These are phyloP conservation scores for Mycena metata DNA, from an alignment of 768 basidiomycete species.

Conservation along the genomic window DNA sequence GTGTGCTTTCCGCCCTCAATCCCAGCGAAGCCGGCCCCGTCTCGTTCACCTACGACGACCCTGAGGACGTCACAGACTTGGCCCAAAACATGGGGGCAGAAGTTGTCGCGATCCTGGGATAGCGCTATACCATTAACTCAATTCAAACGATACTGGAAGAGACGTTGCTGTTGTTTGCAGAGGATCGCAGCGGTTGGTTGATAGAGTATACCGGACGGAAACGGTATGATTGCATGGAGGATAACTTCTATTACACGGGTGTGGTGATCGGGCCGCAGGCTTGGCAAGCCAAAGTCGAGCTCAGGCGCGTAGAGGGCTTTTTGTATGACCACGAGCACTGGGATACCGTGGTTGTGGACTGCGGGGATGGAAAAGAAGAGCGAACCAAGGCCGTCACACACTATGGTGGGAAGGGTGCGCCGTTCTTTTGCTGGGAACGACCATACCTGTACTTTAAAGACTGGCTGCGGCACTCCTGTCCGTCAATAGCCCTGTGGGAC, in stretches of 20 bases:
- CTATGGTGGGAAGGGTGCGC: neutral
- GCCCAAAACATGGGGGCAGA: neutral
- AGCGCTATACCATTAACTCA: too few relatives aligned
- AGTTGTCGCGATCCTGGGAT: neutral
- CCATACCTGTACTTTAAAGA: slow-evolving; percentile 6
- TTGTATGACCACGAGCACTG: neutral
- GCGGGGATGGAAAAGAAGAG: neutral
- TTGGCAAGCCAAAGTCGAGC: neutral
- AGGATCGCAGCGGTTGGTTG: too few relatives aligned
- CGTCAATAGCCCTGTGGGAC: neutral
- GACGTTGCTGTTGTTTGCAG: too few relatives aligned
- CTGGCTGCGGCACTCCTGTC: slow-evolving; percentile 10
- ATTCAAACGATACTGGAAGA: too few relatives aligned
- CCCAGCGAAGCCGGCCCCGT: neutral
- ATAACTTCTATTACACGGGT: slow-evolving; percentile 2
- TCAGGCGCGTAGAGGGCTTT: slow-evolving; percentile 1
- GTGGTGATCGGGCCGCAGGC: neutral
- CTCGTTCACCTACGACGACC: slow-evolving; percentile 5
- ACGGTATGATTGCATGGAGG: slow-evolving; percentile 6
- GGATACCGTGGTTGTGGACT: neutral
- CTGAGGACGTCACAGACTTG: neutral
- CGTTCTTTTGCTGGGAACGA: slow-evolving; percentile 13
- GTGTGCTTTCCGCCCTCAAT: slow-evolving; percentile 1
- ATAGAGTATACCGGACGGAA: neutral
- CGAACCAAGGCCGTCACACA: neutral